These are phyloP conservation scores for Fraxinus sp. DNA, from an alignment of 305 asterid genomes.

Conservation along the genomic window DNA sequence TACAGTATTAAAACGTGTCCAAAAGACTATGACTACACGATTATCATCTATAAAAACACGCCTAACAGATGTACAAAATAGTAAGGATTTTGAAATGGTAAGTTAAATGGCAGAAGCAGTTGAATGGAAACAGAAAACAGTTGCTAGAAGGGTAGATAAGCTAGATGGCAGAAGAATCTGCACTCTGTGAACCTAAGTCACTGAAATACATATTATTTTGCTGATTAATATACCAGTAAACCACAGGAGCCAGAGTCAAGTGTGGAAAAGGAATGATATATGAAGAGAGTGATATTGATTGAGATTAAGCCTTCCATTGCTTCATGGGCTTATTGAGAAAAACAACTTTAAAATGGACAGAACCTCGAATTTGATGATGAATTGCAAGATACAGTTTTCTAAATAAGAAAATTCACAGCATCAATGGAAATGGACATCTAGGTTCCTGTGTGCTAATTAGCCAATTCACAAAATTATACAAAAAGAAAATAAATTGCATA, in stretches of 20 bases:
- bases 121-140: not conserved
- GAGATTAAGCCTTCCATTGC: not conserved
- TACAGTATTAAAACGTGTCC: not conserved
- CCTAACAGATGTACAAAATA: not conserved
- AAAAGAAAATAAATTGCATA: not conserved
- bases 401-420: not conserved
- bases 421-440: not conserved
- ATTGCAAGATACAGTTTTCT: not conserved
- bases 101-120: not conserved
- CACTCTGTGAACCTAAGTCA: conserved; percentile 70
- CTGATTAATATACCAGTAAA: not conserved
- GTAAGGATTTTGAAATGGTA: not conserved
- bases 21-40: not conserved
- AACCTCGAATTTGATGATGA: not conserved
- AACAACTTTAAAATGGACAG: not conserved
- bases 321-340: not conserved
- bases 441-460: not conserved
- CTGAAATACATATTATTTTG: not conserved
- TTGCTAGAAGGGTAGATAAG: not conserved
- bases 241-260: not conserved
- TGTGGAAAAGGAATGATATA: not conserved
- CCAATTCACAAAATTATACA: not conserved
- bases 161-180: not conserved
- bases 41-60: not conserved
- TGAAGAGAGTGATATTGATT: not conserved